phyloP scores from a whole-genome alignment of 805 yeast genomes.

The Candida maris region DNA sequence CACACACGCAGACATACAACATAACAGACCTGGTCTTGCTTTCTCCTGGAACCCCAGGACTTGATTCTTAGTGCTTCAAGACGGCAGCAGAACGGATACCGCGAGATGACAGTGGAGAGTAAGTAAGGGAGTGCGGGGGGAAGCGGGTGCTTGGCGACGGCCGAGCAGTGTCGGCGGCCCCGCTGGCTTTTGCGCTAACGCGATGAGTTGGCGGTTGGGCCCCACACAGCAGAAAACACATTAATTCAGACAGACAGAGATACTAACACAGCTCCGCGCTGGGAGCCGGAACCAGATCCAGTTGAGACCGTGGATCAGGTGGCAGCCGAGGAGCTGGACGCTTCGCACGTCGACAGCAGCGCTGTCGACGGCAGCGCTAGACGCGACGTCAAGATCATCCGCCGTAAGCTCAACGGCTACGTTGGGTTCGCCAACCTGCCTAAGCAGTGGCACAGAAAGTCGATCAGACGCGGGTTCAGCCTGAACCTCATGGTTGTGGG shows the following conservation, averaged over 20 bases:
- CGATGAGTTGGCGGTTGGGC: conserved; percentile 1
- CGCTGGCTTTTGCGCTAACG: too few relatives aligned
- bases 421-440: conserved; percentile 98
- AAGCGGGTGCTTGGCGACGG: too few relatives aligned
- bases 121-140: too few relatives aligned
- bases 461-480: conserved; percentile 83
- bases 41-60: too few relatives aligned
- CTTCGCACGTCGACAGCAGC: conserved; percentile 3
- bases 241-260: too few relatives aligned
- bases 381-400: conserved; percentile 56
- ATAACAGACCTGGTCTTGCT: too few relatives aligned
- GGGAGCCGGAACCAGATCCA: too few relatives aligned
- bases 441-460: conserved; percentile 97
- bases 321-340: conserved; percentile 6
- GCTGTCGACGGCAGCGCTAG: conserved; percentile 8
- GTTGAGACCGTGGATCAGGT: conserved; percentile 6
- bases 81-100: neutral
- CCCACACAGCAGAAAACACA: too few relatives aligned
- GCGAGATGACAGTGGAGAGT: conserved; percentile 1
- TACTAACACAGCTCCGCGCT: neutral
- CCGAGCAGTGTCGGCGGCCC: too few relatives aligned
- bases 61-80: too few relatives aligned
- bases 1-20: too few relatives aligned
- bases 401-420: conserved; percentile 82
- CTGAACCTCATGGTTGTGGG: conserved; percentile 89